Evolutionary conservation across 257 asterid genomes (phyloP).

Genomic region (Penstemon davidsonii): DNA sequence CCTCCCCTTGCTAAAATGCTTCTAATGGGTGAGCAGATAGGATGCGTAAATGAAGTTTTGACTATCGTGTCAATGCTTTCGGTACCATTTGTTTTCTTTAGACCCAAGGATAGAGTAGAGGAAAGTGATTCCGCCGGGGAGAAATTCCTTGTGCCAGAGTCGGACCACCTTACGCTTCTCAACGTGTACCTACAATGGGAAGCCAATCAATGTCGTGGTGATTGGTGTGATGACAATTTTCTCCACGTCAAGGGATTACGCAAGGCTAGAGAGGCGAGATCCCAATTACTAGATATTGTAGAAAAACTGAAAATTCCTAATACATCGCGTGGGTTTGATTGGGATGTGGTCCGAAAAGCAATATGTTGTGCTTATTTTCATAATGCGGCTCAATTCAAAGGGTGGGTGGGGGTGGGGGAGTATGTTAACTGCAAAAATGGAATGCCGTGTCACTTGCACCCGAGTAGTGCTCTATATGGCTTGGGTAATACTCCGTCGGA

Average conservation of each 20-base stretch:
- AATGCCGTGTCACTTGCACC: conserved; percentile 90
- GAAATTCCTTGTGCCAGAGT: conserved; percentile 85
- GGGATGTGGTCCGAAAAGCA: conserved; percentile 83
- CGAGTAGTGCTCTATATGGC: conserved; percentile 82
- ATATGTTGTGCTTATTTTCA: conserved; percentile 89
- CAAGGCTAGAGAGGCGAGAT: conserved; percentile 85
- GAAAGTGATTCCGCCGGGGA: conserved; percentile 94
- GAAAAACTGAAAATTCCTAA: conserved; percentile 66
- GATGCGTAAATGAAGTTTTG: conserved; percentile 75
- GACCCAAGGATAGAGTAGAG: conserved; percentile 91
- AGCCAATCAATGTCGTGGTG: conserved; percentile 75
- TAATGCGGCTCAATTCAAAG: conserved; percentile 63
- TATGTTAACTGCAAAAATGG: conserved; percentile 84
- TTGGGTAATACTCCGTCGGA: conserved; percentile 79
- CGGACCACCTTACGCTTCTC: conserved; percentile 79
- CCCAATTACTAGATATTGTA: conserved; percentile 76
- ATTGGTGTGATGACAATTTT: conserved; percentile 87
- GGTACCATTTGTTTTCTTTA: conserved; percentile 83
- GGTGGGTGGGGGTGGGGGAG: conserved; percentile 61
- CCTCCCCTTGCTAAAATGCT: conserved; percentile 96
- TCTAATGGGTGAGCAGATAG: conserved; percentile 73
- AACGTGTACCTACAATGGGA: conserved; percentile 86
- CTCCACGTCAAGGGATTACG: conserved; percentile 82
- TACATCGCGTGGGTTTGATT: conserved; percentile 76
- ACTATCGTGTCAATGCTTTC: conserved; percentile 93